phyloP scores from a whole-genome alignment of 176 grass and related monocot genomes.

The Tuctoria greenei region DNA sequence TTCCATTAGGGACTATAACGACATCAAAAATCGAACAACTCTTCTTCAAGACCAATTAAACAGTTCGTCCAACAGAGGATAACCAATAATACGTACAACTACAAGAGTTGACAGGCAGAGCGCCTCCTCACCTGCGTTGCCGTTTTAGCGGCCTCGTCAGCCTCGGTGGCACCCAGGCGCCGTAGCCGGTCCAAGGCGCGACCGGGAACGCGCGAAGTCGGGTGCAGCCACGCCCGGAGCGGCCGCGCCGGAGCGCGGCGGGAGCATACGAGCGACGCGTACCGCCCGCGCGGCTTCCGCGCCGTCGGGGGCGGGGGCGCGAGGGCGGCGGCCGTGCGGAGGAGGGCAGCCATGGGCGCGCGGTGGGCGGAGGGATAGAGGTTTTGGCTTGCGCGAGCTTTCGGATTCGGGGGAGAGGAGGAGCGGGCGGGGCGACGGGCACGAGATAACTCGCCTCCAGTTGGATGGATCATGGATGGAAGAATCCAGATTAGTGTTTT shows the following conservation, averaged over 20 bases:
- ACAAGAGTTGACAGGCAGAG: not conserved
- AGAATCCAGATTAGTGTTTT: not conserved
- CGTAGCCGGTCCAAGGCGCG: conserved; percentile 5
- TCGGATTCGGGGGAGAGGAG: conserved; percentile 1
- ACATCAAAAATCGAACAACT: conserved; percentile 1
- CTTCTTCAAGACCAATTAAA: not conserved
- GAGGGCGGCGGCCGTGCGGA: conserved; percentile 48
- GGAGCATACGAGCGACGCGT: conserved; percentile 24
- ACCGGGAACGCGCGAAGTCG: conserved; percentile 13
- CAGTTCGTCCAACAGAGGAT: not conserved
- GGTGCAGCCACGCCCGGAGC: conserved; percentile 28
- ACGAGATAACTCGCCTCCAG: conserved; percentile 32
- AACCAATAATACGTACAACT: not conserved
- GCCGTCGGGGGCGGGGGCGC: conserved; percentile 12
- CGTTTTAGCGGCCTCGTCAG: conserved; percentile 40
- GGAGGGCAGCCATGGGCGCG: conserved; percentile 51
- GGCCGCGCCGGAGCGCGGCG: conserved; percentile 5
- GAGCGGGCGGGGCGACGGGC: not conserved
- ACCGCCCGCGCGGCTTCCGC: conserved; percentile 7
- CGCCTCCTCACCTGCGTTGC: conserved; percentile 45
- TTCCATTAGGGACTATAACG: not conserved
- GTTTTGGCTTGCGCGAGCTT: conserved; percentile 10
- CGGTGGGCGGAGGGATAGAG: not conserved
- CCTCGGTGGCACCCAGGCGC: conserved; percentile 40
- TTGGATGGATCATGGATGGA: conserved; percentile 14